phyloP scores from a whole-genome alignment of 495 filamentous ascomycete genomes.

The Lasiosphaeria miniovina region DNA sequence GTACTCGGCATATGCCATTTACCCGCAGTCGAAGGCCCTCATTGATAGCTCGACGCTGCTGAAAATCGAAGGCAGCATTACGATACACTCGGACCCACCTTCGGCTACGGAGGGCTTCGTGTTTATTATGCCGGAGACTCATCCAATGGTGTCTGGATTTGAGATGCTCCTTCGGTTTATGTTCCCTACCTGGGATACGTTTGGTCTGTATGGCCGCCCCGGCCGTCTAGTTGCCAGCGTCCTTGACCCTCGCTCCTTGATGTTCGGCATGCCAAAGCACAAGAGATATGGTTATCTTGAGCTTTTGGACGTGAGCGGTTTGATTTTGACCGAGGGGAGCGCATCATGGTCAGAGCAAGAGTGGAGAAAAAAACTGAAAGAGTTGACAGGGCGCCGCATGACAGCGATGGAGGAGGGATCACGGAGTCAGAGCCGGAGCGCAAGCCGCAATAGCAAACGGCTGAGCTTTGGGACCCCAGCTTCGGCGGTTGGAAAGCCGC shows the following conservation, averaged over 20 bases:
- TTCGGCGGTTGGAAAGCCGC: constrained; percentile 36
- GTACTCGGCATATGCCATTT: constrained; percentile 91
- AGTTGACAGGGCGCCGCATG: constrained; percentile 81
- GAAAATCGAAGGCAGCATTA: constrained; percentile 90
- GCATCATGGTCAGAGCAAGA: constrained; percentile 80
- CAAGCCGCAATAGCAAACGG: constrained; percentile 59
- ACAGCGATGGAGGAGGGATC: constrained; percentile 45
- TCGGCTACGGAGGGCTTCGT: constrained; percentile 85
- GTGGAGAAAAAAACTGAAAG: constrained; percentile 87
- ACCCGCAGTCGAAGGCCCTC: constrained; percentile 86
- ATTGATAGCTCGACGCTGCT: constrained; percentile 93
- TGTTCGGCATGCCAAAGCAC: constrained; percentile 96
- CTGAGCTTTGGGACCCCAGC: constrained; percentile 57
- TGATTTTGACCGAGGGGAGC: constrained; percentile 77
- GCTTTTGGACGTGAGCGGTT: constrained; percentile 71
- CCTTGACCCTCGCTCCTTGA: constrained; percentile 80
- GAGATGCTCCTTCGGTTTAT: constrained; percentile 96
- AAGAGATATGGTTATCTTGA: constrained; percentile 89
- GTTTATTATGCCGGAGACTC: constrained; percentile 95
- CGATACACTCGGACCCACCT: constrained; percentile 71
- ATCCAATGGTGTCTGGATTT: constrained; percentile 86
- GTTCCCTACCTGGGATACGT: constrained; percentile 92
- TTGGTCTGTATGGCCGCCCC: constrained; percentile 87
- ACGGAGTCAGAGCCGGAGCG: constrained; percentile 56
- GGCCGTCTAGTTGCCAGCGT: constrained; percentile 82